These are phyloP conservation scores for Ambrosia trifida DNA, from an alignment of 129 eudicot species.

Conservation along the genomic window DNA sequence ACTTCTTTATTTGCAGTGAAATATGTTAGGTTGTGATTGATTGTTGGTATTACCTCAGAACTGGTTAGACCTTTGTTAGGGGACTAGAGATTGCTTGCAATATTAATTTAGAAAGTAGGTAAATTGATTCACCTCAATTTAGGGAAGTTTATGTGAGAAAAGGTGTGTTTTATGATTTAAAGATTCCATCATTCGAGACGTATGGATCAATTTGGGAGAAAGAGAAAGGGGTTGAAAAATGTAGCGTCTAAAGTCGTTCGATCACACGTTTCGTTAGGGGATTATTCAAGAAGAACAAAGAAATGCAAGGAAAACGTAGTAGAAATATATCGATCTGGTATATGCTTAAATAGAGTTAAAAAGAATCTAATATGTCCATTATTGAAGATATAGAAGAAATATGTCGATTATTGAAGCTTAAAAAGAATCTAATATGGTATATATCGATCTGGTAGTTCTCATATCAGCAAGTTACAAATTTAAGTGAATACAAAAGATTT, in stretches of 20 bases:
- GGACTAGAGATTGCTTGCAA: no score
- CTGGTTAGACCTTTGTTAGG: neutral
- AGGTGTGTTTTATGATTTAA: neutral
- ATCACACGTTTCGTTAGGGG: slow-evolving; percentile 47
- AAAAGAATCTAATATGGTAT: no score
- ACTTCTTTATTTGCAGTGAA: slow-evolving; percentile 21
- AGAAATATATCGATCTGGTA: no score
- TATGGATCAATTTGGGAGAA: slow-evolving; percentile 42
- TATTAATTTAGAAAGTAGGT: slow-evolving; percentile 21
- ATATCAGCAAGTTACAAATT: no score
- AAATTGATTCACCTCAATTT: slow-evolving; percentile 24
- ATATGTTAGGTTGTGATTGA: neutral
- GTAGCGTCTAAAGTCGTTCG: no score
- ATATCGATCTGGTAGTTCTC: no score
- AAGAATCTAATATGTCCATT: no score
- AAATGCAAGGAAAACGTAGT: slow-evolving; percentile 43
- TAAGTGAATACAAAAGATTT: no score
- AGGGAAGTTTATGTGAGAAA: slow-evolving; percentile 22
- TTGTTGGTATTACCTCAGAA: slow-evolving; percentile 15
- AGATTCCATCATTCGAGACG: neutral
- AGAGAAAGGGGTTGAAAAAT: slow-evolving; percentile 38
- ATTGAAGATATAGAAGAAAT: no score
- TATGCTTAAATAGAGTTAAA: no score
- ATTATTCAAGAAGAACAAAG: slow-evolving; percentile 34
- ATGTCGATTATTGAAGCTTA: no score